Evolutionary conservation across 495 filamentous ascomycete genomes (phyloP).

Genomic region (Neurospora discreta): DNA sequence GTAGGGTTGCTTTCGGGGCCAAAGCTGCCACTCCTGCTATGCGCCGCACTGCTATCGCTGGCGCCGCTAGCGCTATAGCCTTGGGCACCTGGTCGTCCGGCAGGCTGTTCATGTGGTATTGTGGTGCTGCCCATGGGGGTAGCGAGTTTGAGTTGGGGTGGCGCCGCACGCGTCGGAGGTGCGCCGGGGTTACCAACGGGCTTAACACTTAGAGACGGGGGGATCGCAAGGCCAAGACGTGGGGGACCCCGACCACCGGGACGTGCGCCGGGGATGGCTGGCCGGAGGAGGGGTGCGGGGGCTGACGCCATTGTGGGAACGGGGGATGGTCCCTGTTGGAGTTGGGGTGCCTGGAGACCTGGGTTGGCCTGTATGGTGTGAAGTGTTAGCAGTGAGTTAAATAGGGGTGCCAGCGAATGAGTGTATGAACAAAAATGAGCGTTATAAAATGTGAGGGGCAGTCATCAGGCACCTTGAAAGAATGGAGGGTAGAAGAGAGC

Average conservation of each 20-base stretch:
- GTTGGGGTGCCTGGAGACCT: constrained; percentile 16
- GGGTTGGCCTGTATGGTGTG: constrained; percentile 20
- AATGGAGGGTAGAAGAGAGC: background rate
- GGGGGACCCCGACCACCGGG: constrained; percentile 54
- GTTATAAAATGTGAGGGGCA: background rate
- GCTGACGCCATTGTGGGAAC: constrained; percentile 58
- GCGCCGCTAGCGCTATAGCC: constrained; percentile 56
- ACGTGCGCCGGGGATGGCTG: constrained; percentile 68
- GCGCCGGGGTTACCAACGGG: constrained; percentile 42
- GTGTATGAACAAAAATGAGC: background rate
- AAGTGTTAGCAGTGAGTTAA: constrained; percentile 2
- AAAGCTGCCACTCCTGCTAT: constrained; percentile 65
- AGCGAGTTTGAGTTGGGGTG: constrained; percentile 64
- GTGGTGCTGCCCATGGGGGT: constrained; percentile 72
- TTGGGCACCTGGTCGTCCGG: constrained; percentile 31
- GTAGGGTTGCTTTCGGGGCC: constrained; percentile 62
- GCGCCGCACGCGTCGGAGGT: constrained; percentile 41
- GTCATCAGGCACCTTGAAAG: background rate
- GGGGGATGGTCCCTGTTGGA: constrained; percentile 14
- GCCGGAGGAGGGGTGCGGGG: constrained; percentile 68
- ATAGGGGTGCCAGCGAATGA: background rate
- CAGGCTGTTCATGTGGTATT: constrained; percentile 48
- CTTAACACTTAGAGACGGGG: constrained; percentile 68
- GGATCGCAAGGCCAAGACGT: constrained; percentile 77
- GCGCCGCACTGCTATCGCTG: constrained; percentile 52